Base-by-base conservation (phyloP, 1,284 basidiomycete genomes). In the Sphagnurus paluster region DNA sequence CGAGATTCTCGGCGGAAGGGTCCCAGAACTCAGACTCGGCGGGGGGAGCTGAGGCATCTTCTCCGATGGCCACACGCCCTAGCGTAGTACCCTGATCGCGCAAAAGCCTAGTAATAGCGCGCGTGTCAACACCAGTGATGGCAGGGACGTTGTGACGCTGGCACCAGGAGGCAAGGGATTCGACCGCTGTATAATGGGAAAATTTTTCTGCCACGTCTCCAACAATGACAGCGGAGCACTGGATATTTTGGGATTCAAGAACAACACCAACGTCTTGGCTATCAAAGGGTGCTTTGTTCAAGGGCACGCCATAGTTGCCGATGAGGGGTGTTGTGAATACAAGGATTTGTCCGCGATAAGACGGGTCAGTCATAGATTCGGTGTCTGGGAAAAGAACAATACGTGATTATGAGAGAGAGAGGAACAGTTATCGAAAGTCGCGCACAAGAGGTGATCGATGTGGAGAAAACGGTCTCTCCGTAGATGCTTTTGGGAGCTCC, bases 361-460 rank as follows among this genome's bases (percentile, higher is more conserved):
- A 99, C 5, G 96, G 96, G 66, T 99, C 96, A 37, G 96, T 99
- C 93, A 99, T 97, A 11, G 94, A 98, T 71, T 99, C 97, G 45
- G 95, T 98, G 70, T 99, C 91, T 93, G 56, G 14, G 26, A 43
- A 43, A 46, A 28, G 13, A 43, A 48, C 26, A 33, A 24, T 46
- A 23, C 33, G 17, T 46, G 9, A 29, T 30, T 16, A 19, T 28
- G 8, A 35, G 24, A 28, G 14, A 24, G 20, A 26, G 35, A 19
- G 36, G 11, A 26, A 36, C n/a, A n/a, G n/a, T n/a, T n/a, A n/a
- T n/a, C n/a, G n/a, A 42, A 25, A 4, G 51, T 23, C 13, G 71
- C 87, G 57, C 54, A 92, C 91, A 99, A 44, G 93, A 97, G 5
- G 97, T 99, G 67, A 99, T 99, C 43, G 93, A 95, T 26, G 96